A percentile compares a stretch with the other conserved stretches of the same genome.
phyloP scores from a whole-genome alignment of 345 rosid genomes.

The Populus pruinosa region DNA sequence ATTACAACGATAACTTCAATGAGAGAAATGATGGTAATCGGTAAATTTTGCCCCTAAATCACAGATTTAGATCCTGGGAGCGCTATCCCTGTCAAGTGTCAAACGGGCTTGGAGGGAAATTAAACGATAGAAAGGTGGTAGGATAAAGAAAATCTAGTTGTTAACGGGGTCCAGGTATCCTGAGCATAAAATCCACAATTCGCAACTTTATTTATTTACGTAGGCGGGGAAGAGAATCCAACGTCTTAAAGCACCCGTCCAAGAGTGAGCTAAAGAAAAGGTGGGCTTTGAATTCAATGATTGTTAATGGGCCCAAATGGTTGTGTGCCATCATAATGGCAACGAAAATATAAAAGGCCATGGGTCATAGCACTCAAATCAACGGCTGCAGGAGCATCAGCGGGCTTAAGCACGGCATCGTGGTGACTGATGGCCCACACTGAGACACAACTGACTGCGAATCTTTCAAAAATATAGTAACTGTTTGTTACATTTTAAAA shows the following conservation, averaged over 20 bases:
- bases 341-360: background rate
- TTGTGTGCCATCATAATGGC: background rate
- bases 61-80: background rate
- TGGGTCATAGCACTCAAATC: no score
- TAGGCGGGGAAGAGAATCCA: background rate
- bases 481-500: no score
- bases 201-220: no score
- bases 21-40: background rate
- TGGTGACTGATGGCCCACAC: no score
- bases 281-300: background rate
- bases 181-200: background rate
- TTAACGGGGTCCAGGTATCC: background rate
- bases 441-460: no score
- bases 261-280: background rate
- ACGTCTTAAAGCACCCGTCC: background rate
- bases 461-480: no score
- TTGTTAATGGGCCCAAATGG: background rate
- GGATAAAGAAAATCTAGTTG: background rate
- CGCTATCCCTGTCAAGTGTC: background rate
- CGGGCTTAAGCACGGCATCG: no score
- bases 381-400: no score
- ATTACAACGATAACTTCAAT: background rate
- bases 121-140: no score
- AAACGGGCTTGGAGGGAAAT: background rate
- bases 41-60: background rate